Base-by-base conservation (phyloP, 2,329 filamentous ascomycete species). In the Pezicula radicicola region DNA sequence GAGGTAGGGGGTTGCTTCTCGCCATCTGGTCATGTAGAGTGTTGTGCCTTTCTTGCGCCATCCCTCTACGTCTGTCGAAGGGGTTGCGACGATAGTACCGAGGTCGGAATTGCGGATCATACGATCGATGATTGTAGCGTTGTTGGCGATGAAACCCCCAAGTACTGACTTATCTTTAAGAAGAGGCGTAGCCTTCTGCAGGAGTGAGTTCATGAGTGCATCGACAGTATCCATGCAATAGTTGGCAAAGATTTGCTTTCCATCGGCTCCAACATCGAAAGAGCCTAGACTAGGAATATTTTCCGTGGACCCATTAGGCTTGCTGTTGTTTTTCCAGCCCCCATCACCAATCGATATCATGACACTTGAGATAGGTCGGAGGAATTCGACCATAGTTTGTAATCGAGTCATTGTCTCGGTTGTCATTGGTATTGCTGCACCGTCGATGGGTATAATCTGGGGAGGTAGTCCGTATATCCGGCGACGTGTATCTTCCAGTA, bases 221-320 rank as follows among this genome's bases (percentile, higher is more conserved):
- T 97, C 91, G 56, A 97, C 87, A 30, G 90, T 93, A 70, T 99
- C 94, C 19, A 86, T 78, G 60, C 91, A 89, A 67, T 97, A 99
- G 67, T 96, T 86, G 1, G 88, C 87, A 61, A 99, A 91, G 15
- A 99, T 85, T 49, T 93, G 85, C 57, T 85, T 84, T 28, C 92
- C 92, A 65, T 97, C 92, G 3, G 92, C 91, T 13, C 89, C 86
- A 33, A 97, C 85, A 64, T 97, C 93, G 64, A 96, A 90, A 0
- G 89, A 88, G 12, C 84, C 83, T 28, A 91, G 76, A 48, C 86
- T 89, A 0, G 88, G 86, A 18, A 86, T 80, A 27, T 80, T 80
- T 40, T 88, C 83, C 5, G 75, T 76, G 6, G 80, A 82, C 3
- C 79, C 79, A 10, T 81, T 80, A 9, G 79, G 74, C 40, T 77